Evolutionary conservation across 1,139 yeast species (phyloP).

Genomic region (Sugiyamaella japonica): DNA sequence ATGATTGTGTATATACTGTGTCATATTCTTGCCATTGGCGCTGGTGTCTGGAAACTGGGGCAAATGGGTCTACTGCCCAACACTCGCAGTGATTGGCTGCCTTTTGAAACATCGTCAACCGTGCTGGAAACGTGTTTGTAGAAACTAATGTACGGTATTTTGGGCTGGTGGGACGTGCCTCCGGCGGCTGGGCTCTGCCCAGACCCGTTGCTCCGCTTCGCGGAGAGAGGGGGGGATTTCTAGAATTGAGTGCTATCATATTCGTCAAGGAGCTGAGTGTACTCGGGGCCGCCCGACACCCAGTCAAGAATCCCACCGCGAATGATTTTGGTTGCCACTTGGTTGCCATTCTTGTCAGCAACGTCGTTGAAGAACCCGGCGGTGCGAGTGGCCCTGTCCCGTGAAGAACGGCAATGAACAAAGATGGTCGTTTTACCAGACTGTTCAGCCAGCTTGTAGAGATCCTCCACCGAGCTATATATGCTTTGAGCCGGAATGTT

Average conservation of each 20-base stretch:
- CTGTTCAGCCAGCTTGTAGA: slow-evolving; percentile 29
- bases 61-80: slow-evolving; percentile 91
- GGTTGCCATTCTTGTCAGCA: slow-evolving; percentile 23
- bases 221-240: neutral
- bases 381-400: slow-evolving; percentile 31
- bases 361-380: slow-evolving; percentile 33
- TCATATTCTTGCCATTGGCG: slow-evolving; percentile 63
- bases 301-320: slow-evolving; percentile 33
- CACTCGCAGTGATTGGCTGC: slow-evolving; percentile 85
- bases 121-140: slow-evolving; percentile 30
- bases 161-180: neutral
- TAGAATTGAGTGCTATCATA: slow-evolving; percentile 24
- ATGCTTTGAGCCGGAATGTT: slow-evolving; percentile 35
- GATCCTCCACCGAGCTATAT: slow-evolving; percentile 25
- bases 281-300: slow-evolving; percentile 30
- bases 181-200: slow-evolving; percentile 7
- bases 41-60: slow-evolving; percentile 84
- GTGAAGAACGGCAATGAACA: slow-evolving; percentile 30
- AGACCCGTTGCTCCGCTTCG: slow-evolving; percentile 1
- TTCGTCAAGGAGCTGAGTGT: slow-evolving; percentile 28
- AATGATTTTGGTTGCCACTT: slow-evolving; percentile 26
- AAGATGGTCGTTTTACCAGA: slow-evolving; percentile 29
- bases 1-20: slow-evolving; percentile 55
- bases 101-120: slow-evolving; percentile 65
- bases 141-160: no score